Conservation (phyloP, 2,329 filamentous ascomycete genomes). For the Hypomyces perniciosus region DNA sequence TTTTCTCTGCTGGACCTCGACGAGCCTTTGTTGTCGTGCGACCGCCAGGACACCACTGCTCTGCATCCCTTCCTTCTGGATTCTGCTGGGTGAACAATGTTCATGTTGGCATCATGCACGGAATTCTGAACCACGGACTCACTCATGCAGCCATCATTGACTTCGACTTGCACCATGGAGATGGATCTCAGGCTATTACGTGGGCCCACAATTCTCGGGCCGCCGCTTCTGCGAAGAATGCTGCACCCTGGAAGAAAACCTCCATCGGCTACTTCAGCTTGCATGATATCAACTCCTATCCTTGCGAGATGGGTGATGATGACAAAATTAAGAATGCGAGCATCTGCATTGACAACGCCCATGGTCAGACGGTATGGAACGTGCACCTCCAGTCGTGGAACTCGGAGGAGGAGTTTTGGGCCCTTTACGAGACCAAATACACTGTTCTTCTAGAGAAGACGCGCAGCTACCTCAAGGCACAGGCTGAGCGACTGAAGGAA, state of each 20-base stretch:
- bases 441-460: conserved; percentile 72
- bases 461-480: conserved; percentile 65
- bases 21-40: conserved; percentile 89
- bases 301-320: conserved; percentile 88
- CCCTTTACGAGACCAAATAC: conserved; percentile 77
- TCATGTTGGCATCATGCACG: conserved; percentile 92
- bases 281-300: conserved; percentile 98
- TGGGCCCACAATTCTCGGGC: conserved; percentile 83
- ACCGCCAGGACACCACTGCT: conserved; percentile 94
- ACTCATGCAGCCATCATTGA: conserved; percentile 94
- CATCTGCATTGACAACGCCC: conserved; percentile 87
- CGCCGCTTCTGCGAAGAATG: conserved; percentile 57
- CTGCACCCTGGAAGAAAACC: conserved; percentile 70
- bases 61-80: conserved; percentile 78
- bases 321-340: conserved; percentile 93
- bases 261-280: conserved; percentile 94
- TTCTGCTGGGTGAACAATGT: conserved; percentile 99
- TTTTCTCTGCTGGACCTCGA: conserved; percentile 62
- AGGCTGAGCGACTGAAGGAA: conserved; percentile 59
- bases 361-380: conserved; percentile 94
- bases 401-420: conserved; percentile 79
- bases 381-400: conserved; percentile 88
- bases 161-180: conserved; percentile 86
- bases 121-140: conserved; percentile 72
- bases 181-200: conserved; percentile 90